Conservation (phyloP, 306 rosid species). For the Pyrus communis region DNA sequence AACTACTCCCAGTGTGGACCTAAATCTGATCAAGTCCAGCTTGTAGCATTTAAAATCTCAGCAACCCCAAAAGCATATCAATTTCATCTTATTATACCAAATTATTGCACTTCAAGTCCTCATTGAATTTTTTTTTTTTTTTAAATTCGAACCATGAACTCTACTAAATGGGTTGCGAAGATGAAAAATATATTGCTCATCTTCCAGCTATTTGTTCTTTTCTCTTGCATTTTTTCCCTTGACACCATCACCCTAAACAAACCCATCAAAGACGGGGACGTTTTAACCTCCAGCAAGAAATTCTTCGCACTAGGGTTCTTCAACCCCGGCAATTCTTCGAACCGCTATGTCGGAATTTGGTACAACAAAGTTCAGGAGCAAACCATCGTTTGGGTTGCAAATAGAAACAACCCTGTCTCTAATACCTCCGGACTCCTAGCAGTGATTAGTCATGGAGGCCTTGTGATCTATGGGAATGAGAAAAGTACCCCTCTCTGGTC, state of each 20-base stretch:
- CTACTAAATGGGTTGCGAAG: no score
- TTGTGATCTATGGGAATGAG: neutral
- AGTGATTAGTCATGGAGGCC: constrained; percentile 4
- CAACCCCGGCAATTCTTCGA: constrained; percentile 26
- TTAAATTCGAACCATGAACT: no score
- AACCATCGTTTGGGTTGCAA: constrained; percentile 67
- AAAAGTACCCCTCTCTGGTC: constrained; percentile 9
- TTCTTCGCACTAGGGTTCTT: constrained; percentile 63
- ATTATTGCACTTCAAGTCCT: no score
- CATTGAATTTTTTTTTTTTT: no score
- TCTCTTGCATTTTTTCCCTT: neutral
- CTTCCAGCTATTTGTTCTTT: neutral
- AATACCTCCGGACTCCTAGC: constrained; percentile 17
- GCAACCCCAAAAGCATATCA: no score
- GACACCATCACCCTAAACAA: constrained; percentile 21
- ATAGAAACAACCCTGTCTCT: constrained; percentile 31
- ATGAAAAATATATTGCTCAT: neutral
- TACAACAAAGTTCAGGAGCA: constrained; percentile 17
- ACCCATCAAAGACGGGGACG: constrained; percentile 40
- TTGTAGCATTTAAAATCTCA: no score
- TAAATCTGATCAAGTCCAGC: no score
- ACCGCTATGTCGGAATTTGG: constrained; percentile 51
- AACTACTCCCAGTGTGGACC: no score
- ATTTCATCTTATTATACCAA: no score
- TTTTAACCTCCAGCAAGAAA: constrained; percentile 32